Evolutionary conservation across 1,284 basidiomycete species (phyloP), one percentile per base, ranked within the genome.

Genomic region (Chalciporus piperatoides): DNA sequence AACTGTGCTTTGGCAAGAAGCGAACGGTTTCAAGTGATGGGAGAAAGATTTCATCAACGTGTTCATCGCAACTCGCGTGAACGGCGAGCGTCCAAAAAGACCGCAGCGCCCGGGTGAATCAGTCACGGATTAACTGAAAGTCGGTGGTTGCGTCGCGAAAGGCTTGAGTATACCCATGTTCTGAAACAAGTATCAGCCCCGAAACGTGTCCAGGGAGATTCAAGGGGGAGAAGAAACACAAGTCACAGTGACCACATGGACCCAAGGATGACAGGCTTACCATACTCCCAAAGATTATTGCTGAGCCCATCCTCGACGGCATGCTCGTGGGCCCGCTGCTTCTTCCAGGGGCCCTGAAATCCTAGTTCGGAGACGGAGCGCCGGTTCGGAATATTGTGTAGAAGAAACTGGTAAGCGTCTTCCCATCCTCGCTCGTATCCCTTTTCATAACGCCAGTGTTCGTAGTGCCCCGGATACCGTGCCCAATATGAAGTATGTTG

Each of bases 381-480:
- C 24, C 40, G 44, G 36, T 46, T 48, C 8, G 55, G 33, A 49
- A 57, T 38, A 48, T 51, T 41, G 48, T 56, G 50, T 41, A 59
- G 3, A 57, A 49, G 50, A 68, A 88, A 88, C 41, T 68, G 55
- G 58, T 81, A 75, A 0, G 82, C 81, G 58, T 90, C 87, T 43
- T 81, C 77, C 88, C 88, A 92, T 0, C 87, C 89, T 49, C 72
- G 65, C 2, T 69, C 53, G 61, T 86, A 91, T 1, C 86, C 90
- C 1, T 79, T 74, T 23, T 69, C 72, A 60, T 89, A 91, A 11
- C 84, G 74, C 69, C 77, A 78, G 52, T 87, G 83, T 54, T 90
- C 78, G 55, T 85, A 74, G 59, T 75, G 53, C 36, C 75, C 78
- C 0, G 71, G 69, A 51, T 72, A 69, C 51, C 71, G 70, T 0